Percentiles rank a stretch among this genome's conserved stretches.
These are phyloP conservation scores for Fragaria vesca DNA, from an alignment of 306 rosid species.

Conservation along the genomic window DNA sequence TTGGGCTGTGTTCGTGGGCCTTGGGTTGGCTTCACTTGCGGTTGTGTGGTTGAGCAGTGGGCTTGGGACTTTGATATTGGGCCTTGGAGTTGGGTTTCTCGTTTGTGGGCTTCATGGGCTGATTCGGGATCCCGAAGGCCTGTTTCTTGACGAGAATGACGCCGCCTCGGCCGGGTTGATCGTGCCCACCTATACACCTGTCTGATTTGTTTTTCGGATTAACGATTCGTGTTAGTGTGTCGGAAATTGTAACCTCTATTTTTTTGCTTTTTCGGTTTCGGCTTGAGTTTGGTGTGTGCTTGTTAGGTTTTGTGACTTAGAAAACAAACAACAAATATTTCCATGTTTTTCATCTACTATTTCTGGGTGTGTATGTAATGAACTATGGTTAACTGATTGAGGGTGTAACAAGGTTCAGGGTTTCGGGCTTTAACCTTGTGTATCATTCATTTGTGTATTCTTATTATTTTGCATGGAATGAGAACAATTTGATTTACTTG, in stretches of 20 bases:
- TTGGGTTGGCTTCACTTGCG: neutral
- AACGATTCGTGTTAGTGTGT: neutral
- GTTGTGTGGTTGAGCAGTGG: neutral
- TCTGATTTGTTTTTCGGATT: neutral
- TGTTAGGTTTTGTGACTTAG: constrained; percentile 1
- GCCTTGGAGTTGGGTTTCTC: neutral
- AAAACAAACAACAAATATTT: neutral
- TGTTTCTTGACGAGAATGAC: constrained; percentile 18
- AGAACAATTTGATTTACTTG: neutral
- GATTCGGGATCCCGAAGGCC: neutral
- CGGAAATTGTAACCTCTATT: neutral
- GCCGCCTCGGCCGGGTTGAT: constrained; percentile 9
- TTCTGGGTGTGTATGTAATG: neutral
- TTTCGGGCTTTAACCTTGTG: neutral
- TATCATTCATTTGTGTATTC: neutral
- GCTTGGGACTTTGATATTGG: neutral
- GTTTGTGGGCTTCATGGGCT: constrained; percentile 16
- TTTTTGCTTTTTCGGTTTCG: neutral
- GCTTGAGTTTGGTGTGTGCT: neutral
- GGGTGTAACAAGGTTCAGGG: too few species aligned
- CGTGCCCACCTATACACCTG: neutral
- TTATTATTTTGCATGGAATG: neutral
- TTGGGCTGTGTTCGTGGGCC: constrained; percentile 6
- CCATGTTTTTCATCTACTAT: neutral
- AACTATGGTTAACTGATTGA: neutral